Base-by-base conservation (phyloP, 768 basidiomycete species). In the Boletus insuetus region DNA sequence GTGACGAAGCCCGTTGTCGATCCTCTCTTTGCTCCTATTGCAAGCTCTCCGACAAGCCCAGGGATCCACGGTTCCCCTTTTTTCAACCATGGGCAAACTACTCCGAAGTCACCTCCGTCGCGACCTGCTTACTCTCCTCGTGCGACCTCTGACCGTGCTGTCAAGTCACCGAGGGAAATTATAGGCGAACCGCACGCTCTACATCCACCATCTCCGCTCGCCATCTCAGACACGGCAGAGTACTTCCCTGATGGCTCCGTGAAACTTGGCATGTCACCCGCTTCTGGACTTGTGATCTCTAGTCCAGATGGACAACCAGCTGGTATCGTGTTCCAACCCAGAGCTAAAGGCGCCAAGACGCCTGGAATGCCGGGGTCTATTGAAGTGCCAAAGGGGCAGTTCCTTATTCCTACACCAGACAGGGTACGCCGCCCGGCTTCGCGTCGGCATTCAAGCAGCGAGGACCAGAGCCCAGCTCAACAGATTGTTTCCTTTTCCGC, bases 321-420 rank as follows among this genome's bases (percentile, higher is more conserved):
- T n/a, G 96, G 94, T 12, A 95, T 99, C 54, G 91, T 94, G 75
- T 99, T 98, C 73, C 89, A 94, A 58, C 96, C 95, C 2, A 78
- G 81, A 31, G 74, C 70, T 58, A 59, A 82, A 73, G 68, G 77
- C 59, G 13, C 69, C 65, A 72, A 61, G 55, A 51, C 61, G 10
- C 64, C 68, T 46, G 75, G 73, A 42, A 72, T 71, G 24, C 9
- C 49, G 1, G 41, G 58, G 3, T 64, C 69, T 10, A 77, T 79
- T 73, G 84, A 85, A 53, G 59, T 79, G 22, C 78, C 80, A 54
- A 77, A 75, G 53, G 75, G 75, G 2, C 74, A 71, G 38, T 64
- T 72, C 43, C 62, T 73, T 31, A 56, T 68, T 10, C 59, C 71
- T 45, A 50, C 61, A 22, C 60, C 68, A 5, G 71, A 72, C 31